phyloP scores from a whole-genome alignment of 257 asterid genomes.

The Salvia miltiorrhiza region DNA sequence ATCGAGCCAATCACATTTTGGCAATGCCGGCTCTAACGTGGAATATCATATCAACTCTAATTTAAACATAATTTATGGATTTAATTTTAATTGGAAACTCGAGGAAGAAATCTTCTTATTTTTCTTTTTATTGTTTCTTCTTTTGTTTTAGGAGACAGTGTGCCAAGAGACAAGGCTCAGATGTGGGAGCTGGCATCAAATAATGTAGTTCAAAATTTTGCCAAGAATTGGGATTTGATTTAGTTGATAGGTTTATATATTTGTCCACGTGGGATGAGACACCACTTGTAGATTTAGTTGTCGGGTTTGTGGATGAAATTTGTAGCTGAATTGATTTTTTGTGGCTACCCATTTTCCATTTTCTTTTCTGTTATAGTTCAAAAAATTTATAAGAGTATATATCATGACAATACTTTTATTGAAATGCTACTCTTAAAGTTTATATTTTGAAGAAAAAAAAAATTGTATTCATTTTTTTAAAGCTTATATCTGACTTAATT shows the following conservation, averaged over 20 bases:
- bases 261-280: slow-evolving; percentile 16
- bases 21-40: too few relatives aligned
- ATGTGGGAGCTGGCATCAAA: slow-evolving; percentile 1
- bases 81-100: not conserved
- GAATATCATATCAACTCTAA: too few relatives aligned
- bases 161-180: slow-evolving; percentile 28
- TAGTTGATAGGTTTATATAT: not conserved
- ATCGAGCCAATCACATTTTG: too few relatives aligned
- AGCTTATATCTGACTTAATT: too few relatives aligned
- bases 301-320: slow-evolving; percentile 17
- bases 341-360: not conserved
- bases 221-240: not conserved
- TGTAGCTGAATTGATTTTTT: slow-evolving; percentile 6
- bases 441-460: too few relatives aligned
- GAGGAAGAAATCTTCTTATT: not conserved
- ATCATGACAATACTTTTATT: not conserved
- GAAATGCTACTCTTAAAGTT: too few relatives aligned
- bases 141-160: slow-evolving; percentile 20
- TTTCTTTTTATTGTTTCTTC: too few relatives aligned
- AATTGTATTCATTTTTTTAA: too few relatives aligned
- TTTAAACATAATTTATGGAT: too few relatives aligned
- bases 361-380: not conserved
- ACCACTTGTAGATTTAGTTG: slow-evolving; percentile 24
- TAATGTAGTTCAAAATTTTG: slow-evolving; percentile 14
- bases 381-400: not conserved